Conservation (phyloP, 371 early-diverging fungal genomes). For the Rhizopus delemar region DNA sequence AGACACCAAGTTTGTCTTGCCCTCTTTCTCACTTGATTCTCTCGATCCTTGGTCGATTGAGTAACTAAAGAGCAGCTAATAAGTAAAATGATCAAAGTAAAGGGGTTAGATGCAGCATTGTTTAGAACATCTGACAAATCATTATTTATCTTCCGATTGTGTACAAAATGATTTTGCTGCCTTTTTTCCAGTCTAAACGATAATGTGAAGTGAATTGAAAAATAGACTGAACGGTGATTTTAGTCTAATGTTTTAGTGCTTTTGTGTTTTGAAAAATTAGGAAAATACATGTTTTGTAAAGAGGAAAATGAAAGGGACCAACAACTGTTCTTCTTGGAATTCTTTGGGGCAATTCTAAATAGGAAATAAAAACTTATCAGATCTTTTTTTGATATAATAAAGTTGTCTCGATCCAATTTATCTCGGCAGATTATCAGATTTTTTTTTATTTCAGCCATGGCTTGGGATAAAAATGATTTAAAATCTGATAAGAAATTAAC, state of each 20-base stretch:
- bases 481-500: constrained; percentile 1
- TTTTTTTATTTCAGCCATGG: background rate
- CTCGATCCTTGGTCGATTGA: no score
- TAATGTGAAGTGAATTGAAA: background rate
- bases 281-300: no score
- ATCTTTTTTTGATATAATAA: background rate
- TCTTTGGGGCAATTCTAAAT: constrained; percentile 1
- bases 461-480: background rate
- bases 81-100: background rate
- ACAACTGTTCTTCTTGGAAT: constrained; percentile 1
- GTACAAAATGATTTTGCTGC: background rate
- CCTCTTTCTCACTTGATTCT: no score
- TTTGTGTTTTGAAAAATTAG: no score
- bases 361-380: background rate
- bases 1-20: no score
- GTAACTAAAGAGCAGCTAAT: no score
- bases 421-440: constrained; percentile 1
- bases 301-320: background rate
- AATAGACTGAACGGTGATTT: no score
- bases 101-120: background rate
- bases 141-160: background rate
- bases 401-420: background rate
- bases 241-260: no score
- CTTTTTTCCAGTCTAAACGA: background rate
- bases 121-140: constrained; percentile 1